Evolutionary conservation across 148 eudicot species (phyloP).

Genomic region (Fagopyrum tataricum): DNA sequence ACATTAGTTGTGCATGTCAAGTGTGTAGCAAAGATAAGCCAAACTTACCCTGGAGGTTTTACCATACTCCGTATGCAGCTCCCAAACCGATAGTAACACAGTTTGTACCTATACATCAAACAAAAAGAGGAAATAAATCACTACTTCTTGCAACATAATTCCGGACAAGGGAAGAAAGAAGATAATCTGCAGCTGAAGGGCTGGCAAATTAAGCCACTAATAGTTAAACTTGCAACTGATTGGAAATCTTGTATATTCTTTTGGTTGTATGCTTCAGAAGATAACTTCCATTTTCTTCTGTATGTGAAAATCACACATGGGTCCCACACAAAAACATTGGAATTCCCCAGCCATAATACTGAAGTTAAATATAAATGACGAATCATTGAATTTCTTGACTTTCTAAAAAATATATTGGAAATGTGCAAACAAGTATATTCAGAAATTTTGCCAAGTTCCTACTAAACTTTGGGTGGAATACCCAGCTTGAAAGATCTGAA

Average conservation of each 20-base stretch:
- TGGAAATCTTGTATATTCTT: background rate
- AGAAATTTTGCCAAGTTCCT: background rate
- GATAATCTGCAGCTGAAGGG: background rate
- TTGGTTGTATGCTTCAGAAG: background rate
- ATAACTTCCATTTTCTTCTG: background rate
- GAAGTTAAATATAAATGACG: background rate
- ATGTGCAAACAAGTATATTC: background rate
- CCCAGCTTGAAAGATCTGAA: background rate
- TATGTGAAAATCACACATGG: background rate
- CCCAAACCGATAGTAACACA: slow-evolving; percentile 95
- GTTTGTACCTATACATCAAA: slow-evolving; percentile 71
- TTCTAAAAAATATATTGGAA: background rate
- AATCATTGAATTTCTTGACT: background rate
- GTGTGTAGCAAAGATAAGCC: background rate
- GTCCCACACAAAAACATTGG: background rate
- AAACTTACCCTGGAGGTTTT: slow-evolving; percentile 93
- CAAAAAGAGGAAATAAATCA: slow-evolving; percentile 12
- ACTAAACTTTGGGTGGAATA: too few species aligned
- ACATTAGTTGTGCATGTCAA: background rate
- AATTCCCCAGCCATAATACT: background rate
- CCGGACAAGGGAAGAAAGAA: background rate
- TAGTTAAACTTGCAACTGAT: too few species aligned
- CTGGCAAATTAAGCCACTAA: background rate
- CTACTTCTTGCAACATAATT: background rate
- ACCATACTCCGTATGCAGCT: slow-evolving; percentile 87